Evolutionary conservation across 208 protist genomes (phyloP).

Genomic region (Wallacemonas sp.): DNA sequence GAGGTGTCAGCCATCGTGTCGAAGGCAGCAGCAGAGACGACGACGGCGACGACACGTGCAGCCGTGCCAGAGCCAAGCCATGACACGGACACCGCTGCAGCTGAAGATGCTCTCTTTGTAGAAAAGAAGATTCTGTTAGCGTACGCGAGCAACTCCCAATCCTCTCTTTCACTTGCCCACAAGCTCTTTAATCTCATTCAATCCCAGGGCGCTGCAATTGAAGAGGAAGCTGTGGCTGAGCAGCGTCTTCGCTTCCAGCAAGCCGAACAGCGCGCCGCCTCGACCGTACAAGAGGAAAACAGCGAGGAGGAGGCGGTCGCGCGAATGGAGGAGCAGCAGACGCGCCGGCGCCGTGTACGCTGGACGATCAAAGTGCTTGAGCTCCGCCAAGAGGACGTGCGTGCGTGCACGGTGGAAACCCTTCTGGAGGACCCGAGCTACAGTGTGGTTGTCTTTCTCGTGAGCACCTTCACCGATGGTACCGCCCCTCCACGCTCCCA

Average conservation of each 20-base stretch:
- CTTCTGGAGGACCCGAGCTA: constrained; percentile 46
- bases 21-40: not conserved
- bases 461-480: constrained; percentile 83
- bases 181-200: constrained; percentile 53
- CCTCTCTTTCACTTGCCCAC: constrained; percentile 54
- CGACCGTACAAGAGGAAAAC: too few species aligned
- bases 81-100: not conserved
- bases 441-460: constrained; percentile 65
- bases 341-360: not conserved
- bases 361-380: constrained; percentile 8
- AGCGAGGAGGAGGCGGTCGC: constrained; percentile 1
- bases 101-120: not conserved
- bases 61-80: not conserved
- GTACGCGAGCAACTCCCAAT: constrained; percentile 69
- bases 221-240: not conserved
- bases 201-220: not conserved
- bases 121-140: constrained; percentile 52
- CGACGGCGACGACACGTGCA: not conserved
- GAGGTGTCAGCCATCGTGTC: not conserved
- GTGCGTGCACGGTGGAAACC: constrained; percentile 44
- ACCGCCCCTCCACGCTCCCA: constrained; percentile 58
- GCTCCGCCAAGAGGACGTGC: constrained; percentile 20
- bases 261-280: not conserved
- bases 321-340: constrained; percentile 16
- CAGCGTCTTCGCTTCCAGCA: not conserved